These are phyloP conservation scores for Zoysia japonica DNA, from an alignment of 176 grass and related monocot genomes.

Conservation along the genomic window DNA sequence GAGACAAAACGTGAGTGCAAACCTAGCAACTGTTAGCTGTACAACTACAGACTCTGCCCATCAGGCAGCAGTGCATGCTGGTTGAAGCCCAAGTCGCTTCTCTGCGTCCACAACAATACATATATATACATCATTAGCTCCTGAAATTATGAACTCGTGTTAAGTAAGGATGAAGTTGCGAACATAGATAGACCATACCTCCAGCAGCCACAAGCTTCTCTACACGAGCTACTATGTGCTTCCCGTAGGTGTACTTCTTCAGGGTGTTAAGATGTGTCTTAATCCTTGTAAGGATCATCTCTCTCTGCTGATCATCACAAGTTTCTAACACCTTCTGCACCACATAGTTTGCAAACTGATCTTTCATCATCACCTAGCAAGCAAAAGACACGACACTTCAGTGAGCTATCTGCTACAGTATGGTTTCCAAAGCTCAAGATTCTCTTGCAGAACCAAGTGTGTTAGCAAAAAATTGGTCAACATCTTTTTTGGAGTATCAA, in stretches of 20 bases:
- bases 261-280: constrained; percentile 86
- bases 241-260: constrained; percentile 91
- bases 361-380: constrained; percentile 88
- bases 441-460: not conserved
- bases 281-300: constrained; percentile 80
- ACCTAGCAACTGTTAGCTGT: constrained; percentile 84
- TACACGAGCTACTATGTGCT: constrained; percentile 83
- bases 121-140: not conserved
- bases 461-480: not conserved
- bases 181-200: constrained; percentile 43
- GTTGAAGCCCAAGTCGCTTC: constrained; percentile 70
- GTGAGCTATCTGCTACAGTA: not conserved
- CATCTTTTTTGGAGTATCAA: not conserved
- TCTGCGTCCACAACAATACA: constrained; percentile 41
- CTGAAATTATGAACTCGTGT: not conserved
- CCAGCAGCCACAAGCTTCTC: constrained; percentile 89
- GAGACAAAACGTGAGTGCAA: constrained; percentile 54
- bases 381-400: not conserved
- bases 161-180: not conserved
- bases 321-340: constrained; percentile 94
- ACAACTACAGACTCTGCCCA: constrained; percentile 50
- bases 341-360: constrained; percentile 91
- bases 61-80: constrained; percentile 46
- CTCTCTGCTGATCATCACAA: constrained; percentile 81
- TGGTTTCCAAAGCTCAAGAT: not conserved